Base-by-base conservation (phyloP, 2,329 filamentous ascomycete genomes). In the Penicillium concentricum region DNA sequence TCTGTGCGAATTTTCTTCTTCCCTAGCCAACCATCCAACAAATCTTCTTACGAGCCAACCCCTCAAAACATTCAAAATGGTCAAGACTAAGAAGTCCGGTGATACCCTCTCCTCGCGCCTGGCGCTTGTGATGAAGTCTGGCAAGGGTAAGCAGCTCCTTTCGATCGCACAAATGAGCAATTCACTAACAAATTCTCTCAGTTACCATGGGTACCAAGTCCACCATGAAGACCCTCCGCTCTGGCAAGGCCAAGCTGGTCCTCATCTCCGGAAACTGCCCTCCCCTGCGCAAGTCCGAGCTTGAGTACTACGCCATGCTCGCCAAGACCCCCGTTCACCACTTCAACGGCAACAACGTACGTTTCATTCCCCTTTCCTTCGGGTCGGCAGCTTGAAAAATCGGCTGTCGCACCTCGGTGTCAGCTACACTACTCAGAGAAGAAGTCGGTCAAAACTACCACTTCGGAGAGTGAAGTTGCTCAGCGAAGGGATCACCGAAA, bases 311-410 rank as follows among this genome's bases (percentile, higher is more conserved):
- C 84, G 86, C 86, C 78, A 95, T 95, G 91, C 81, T 96, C 74
- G 88, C 88, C 79, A 96, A 97, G 88, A 91, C 89, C 73, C 87
- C 90, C 67, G 94, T 97, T 74, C 94, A 99, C 86, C 94, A 99
- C 86, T 97, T 97, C 84, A 86, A 86, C 72, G 94, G 94, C 75
- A 97, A 95, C 88, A 99, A 97, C 87, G 94, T 97, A 89, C 89
- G 94, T 92, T 46, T 45, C 18, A 43, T 22, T 32, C 38, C 34
- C 54, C 46, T 50, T 55, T 42, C 50, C 51, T 50, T 58, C 48
- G 53, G 60, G 62, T 51, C 63, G 59, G 55, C 49, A 50, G 42
- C 50, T 57, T 42, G 18, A 37, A 55, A 56, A 22, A 37, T 28
- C n/a, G 54, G 59, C 42, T 37, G 60, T 59, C 56, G 51, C 53